Evolutionary conservation across 768 basidiomycete species (phyloP).

Genomic region (Podaxis rugospora): DNA sequence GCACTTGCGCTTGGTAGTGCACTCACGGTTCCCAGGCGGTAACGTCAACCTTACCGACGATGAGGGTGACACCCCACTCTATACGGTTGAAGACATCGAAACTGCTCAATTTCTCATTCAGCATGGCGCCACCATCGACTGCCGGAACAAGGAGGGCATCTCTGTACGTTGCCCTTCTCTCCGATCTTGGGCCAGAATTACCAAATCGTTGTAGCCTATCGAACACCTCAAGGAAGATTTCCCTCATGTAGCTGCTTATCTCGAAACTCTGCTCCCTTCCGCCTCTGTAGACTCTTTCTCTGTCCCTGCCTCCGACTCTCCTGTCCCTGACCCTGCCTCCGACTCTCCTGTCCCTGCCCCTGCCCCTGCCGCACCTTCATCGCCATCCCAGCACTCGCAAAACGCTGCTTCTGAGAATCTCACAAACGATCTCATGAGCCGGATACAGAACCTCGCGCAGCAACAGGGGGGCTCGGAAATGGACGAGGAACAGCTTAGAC

Average conservation of each 20-base stretch:
- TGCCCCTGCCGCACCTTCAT: conserved; percentile 9
- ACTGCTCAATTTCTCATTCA: conserved; percentile 77
- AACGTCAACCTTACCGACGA: conserved; percentile 82
- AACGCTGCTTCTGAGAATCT: conserved; percentile 66
- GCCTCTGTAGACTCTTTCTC: conserved; percentile 19
- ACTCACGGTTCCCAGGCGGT: conserved; percentile 49
- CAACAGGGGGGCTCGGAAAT: conserved; percentile 50
- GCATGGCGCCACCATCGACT: conserved; percentile 64
- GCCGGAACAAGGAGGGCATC: conserved; percentile 66
- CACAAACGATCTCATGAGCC: conserved; percentile 60
- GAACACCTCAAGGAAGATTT: conserved; percentile 70
- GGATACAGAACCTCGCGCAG: conserved; percentile 62
- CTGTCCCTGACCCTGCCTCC: neutral
- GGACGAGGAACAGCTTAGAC: conserved; percentile 63
- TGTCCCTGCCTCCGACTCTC: neutral
- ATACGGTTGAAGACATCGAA: conserved; percentile 79
- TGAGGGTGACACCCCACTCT: conserved; percentile 91
- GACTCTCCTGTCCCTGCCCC: neutral
- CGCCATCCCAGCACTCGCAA: conserved; percentile 64
- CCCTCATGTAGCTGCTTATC: conserved; percentile 58
- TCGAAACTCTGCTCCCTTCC: conserved; percentile 37
- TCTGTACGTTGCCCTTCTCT: conserved; percentile 48
- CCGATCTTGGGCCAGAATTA: neutral
- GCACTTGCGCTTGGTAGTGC: conserved; percentile 6
- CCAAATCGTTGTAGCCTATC: conserved; percentile 47